Evolutionary conservation across 441 rosid genomes (phyloP).

Genomic region (Adansonia gregorii): DNA sequence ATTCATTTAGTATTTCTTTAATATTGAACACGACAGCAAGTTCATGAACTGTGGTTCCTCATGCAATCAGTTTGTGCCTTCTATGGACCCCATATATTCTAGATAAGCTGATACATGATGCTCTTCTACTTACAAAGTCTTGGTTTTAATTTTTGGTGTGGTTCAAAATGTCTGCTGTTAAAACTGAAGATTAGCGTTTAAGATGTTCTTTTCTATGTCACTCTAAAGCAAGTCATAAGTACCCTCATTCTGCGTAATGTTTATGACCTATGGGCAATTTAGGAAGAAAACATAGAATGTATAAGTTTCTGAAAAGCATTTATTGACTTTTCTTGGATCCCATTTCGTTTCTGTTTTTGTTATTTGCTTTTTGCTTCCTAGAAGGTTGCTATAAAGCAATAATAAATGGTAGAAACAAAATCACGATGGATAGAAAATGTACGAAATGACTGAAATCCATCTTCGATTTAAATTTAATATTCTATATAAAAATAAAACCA

Average conservation of each 20-base stretch:
- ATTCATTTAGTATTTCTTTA: background rate
- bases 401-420: background rate
- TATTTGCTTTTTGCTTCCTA: background rate
- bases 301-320: background rate
- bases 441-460: background rate
- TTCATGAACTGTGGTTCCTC: constrained; percentile 11
- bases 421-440: background rate
- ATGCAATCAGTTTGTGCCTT: background rate
- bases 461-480: background rate
- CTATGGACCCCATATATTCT: constrained; percentile 2
- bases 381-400: background rate
- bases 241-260: background rate
- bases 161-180: background rate
- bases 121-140: background rate
- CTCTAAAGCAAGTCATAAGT: background rate
- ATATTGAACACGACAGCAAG: background rate
- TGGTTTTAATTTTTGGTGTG: background rate
- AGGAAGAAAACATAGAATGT: no score
- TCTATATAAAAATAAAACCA: background rate
- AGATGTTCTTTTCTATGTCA: background rate
- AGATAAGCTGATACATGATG: background rate
- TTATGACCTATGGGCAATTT: background rate
- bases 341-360: background rate
- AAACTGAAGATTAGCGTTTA: background rate
- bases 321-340: background rate